A percentile compares a stretch with the other conserved stretches of the same genome.
These are phyloP conservation scores for Schizosaccharomyces lindneri DNA, from an alignment of 805 yeast genomes.

Conservation along the genomic window DNA sequence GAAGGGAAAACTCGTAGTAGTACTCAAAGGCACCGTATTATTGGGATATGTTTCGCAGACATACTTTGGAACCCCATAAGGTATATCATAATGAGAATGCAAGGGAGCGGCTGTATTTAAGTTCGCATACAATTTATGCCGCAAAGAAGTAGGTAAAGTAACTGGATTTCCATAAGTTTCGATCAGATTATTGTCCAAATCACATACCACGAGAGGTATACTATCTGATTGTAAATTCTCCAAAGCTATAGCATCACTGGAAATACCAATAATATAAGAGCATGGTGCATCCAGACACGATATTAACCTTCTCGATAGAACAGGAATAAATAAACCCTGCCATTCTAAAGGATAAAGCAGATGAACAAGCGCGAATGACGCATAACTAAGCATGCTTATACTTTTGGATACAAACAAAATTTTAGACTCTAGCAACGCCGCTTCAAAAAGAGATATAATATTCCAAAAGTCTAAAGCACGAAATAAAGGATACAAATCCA, in stretches of 20 bases:
- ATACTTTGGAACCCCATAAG: slow-evolving; percentile 6
- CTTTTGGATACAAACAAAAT: slow-evolving; percentile 6
- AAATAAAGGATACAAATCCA: slow-evolving; percentile 7
- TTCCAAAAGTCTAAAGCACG: slow-evolving; percentile 4
- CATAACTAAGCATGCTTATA: slow-evolving; percentile 5
- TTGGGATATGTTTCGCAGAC: slow-evolving; percentile 6
- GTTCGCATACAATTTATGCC: slow-evolving; percentile 4
- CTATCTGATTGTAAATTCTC: slow-evolving; percentile 3
- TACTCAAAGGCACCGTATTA: slow-evolving; percentile 2
- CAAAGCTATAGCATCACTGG: neutral
- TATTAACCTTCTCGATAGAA: slow-evolving; percentile 6
- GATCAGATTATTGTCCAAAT: slow-evolving; percentile 6
- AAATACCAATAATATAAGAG: slow-evolving; percentile 8
- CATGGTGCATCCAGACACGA: slow-evolving; percentile 9
- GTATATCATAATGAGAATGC: slow-evolving; percentile 4
- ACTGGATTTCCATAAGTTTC: slow-evolving; percentile 3
- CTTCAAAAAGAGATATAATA: slow-evolving; percentile 6
- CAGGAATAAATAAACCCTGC: slow-evolving; percentile 8
- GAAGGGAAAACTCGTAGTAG: neutral
- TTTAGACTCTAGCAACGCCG: slow-evolving; percentile 7
- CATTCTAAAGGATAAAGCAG: slow-evolving; percentile 7
- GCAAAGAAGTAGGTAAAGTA: slow-evolving; percentile 5
- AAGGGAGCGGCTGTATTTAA: slow-evolving; percentile 5
- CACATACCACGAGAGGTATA: slow-evolving; percentile 7
- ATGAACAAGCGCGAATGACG: slow-evolving; percentile 5